These are phyloP conservation scores for Coriolopsis trogii DNA, from an alignment of 1,284 basidiomycete species.

Conservation along the genomic window DNA sequence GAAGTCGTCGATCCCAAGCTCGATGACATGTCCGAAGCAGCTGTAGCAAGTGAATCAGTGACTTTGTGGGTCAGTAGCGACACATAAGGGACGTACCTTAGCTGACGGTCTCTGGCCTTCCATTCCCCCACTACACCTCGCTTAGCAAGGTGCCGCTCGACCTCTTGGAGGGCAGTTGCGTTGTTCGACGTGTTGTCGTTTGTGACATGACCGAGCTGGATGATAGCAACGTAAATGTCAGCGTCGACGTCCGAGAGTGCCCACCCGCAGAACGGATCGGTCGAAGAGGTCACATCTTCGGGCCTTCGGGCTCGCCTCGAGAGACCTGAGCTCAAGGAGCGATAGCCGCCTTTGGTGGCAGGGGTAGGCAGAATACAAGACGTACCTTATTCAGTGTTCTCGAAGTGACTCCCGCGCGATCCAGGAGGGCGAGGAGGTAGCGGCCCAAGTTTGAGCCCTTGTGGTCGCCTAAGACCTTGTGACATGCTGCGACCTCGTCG, in stretches of 20 bases:
- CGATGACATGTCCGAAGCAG: constrained; percentile 3
- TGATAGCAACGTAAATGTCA: background rate
- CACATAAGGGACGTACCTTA: background rate
- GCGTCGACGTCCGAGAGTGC: too few relatives aligned
- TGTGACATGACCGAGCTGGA: background rate
- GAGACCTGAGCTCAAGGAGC: too few relatives aligned
- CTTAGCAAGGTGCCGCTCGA: background rate
- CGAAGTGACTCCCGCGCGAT: constrained; percentile 29
- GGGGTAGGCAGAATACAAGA: background rate
- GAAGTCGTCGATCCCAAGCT: constrained; percentile 2
- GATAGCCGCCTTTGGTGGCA: too few relatives aligned
- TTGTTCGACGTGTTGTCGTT: background rate
- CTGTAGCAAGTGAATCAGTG: background rate
- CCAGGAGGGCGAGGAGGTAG: constrained; percentile 27
- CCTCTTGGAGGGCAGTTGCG: background rate
- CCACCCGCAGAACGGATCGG: too few relatives aligned
- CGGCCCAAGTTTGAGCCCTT: constrained; percentile 30
- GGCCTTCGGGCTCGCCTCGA: too few relatives aligned
- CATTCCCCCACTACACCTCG: background rate
- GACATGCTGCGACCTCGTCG: constrained; percentile 27
- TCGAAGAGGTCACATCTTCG: too few relatives aligned
- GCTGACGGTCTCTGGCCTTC: background rate
- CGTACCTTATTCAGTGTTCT: constrained; percentile 28
- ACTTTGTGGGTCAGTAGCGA: background rate
- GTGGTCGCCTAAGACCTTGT: constrained; percentile 28